These are phyloP conservation scores for Nakazawaea wyomingensis DNA, from an alignment of 805 yeast genomes.

Conservation along the genomic window DNA sequence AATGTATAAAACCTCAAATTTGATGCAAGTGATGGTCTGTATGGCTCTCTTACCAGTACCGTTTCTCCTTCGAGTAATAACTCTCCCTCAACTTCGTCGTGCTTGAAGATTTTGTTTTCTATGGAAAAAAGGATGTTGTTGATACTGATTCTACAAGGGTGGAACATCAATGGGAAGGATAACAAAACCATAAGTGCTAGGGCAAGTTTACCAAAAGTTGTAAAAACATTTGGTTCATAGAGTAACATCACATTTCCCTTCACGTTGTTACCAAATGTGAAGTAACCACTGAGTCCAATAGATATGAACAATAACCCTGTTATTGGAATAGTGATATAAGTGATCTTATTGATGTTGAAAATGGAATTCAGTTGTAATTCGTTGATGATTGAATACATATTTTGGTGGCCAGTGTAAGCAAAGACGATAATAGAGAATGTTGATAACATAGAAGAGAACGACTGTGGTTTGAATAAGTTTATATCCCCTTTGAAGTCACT, in stretches of 20 bases:
- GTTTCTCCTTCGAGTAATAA: not conserved
- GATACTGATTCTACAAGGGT: constrained; percentile 71
- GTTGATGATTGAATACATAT: constrained; percentile 69
- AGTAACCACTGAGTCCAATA: constrained; percentile 67
- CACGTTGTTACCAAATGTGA: constrained; percentile 64
- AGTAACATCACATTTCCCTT: constrained; percentile 65
- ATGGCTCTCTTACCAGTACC: not conserved
- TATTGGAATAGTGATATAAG: constrained; percentile 41
- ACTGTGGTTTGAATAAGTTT: constrained; percentile 36
- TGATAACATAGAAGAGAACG: constrained; percentile 41
- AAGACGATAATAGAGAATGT: constrained; percentile 72
- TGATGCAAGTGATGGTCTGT: constrained; percentile 34
- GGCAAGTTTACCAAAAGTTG: constrained; percentile 52
- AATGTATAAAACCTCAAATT: constrained; percentile 40
- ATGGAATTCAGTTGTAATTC: constrained; percentile 56
- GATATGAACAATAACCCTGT: constrained; percentile 54
- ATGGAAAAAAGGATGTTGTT: constrained; percentile 59
- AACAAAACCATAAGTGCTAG: constrained; percentile 70
- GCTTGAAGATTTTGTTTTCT: constrained; percentile 16
- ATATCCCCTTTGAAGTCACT: constrained; percentile 37
- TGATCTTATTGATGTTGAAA: constrained; percentile 40
- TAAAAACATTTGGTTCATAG: constrained; percentile 49
- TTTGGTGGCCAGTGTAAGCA: constrained; percentile 81
- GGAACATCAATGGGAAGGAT: constrained; percentile 75
- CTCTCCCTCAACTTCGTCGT: not conserved